A percentile compares a stretch with the other conserved stretches of the same genome.
Evolutionary conservation across 1,284 basidiomycete species (phyloP).

Genomic region (Malassezia dermatis): DNA sequence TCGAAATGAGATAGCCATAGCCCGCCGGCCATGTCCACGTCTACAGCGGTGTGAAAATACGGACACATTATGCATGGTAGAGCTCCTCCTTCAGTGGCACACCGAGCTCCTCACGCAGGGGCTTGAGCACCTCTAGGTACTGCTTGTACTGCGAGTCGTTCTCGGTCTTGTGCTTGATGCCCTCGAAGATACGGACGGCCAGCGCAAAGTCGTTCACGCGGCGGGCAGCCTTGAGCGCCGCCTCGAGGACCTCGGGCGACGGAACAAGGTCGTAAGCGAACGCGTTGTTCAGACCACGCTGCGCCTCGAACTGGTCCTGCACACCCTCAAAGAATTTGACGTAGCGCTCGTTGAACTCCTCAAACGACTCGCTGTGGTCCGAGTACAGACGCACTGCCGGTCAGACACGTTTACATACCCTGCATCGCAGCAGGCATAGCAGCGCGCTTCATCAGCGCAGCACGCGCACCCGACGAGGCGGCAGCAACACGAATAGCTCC

Average conservation of each 20-base stretch:
- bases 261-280: conserved; percentile 98
- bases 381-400: conserved; percentile 14
- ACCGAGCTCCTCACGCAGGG: conserved; percentile 39
- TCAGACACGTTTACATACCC: conserved; percentile 9
- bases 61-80: conserved; percentile 21
- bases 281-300: conserved; percentile 92
- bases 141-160: conserved; percentile 45
- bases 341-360: conserved; percentile 86
- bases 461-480: conserved; percentile 16
- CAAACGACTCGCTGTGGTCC: conserved; percentile 62
- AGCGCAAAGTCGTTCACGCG: conserved; percentile 94
- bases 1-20: conserved; percentile 13
- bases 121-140: conserved; percentile 43
- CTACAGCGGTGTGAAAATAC: conserved; percentile 14
- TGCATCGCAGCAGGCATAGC: conserved; percentile 15
- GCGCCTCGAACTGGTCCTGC: conserved; percentile 78
- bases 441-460: conserved; percentile 10
- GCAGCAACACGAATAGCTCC: conserved; percentile 19
- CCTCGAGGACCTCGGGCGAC: conserved; percentile 74
- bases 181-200: conserved; percentile 79
- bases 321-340: conserved; percentile 83
- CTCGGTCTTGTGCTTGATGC: conserved; percentile 48
- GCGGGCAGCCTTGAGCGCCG: conserved; percentile 75
- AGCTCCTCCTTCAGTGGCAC: conserved; percentile 43
- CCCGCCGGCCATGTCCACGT: conserved; percentile 3